phyloP scores from a whole-genome alignment of 164 flowering plant species.

The Protea cynaroides region DNA sequence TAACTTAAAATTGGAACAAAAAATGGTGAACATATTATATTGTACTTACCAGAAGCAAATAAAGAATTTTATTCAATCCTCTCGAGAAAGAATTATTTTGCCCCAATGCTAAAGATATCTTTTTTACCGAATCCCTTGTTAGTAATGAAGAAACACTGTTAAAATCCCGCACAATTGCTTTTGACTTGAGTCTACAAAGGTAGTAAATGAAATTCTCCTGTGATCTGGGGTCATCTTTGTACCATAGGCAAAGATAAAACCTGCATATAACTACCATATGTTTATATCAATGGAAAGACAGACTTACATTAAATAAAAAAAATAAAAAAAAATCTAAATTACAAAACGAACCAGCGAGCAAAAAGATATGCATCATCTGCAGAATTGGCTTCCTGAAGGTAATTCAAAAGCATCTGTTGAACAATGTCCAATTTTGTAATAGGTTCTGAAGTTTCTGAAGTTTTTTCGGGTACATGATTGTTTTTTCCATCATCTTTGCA shows the following conservation, averaged over 20 bases:
- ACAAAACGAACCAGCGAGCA: conserved; percentile 70
- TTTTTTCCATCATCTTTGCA: conserved; percentile 26
- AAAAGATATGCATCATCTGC: conserved; percentile 70
- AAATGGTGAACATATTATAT: neutral
- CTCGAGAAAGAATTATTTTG: conserved; percentile 81
- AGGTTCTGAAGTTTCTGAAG: conserved; percentile 29
- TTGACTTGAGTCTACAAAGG: conserved; percentile 68
- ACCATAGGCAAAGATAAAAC: conserved; percentile 94
- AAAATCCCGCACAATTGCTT: conserved; percentile 58
- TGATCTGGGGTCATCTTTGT: conserved; percentile 80
- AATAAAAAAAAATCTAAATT: neutral
- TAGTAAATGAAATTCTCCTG: conserved; percentile 52
- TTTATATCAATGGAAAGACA: conserved; percentile 11
- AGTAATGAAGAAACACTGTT: conserved; percentile 41
- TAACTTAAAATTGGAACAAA: neutral
- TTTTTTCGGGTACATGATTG: conserved; percentile 18
- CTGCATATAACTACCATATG: conserved; percentile 35
- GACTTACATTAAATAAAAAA: neutral
- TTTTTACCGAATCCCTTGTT: conserved; percentile 71
- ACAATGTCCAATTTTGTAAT: conserved; percentile 59
- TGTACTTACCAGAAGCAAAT: conserved; percentile 68
- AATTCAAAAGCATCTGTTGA: conserved; percentile 85
- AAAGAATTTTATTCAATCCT: conserved; percentile 95
- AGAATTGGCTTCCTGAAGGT: conserved; percentile 68
- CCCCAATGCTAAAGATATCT: conserved; percentile 70